Conservation (phyloP, 2,329 filamentous ascomycete species). For the Fusarium cicatricum region DNA sequence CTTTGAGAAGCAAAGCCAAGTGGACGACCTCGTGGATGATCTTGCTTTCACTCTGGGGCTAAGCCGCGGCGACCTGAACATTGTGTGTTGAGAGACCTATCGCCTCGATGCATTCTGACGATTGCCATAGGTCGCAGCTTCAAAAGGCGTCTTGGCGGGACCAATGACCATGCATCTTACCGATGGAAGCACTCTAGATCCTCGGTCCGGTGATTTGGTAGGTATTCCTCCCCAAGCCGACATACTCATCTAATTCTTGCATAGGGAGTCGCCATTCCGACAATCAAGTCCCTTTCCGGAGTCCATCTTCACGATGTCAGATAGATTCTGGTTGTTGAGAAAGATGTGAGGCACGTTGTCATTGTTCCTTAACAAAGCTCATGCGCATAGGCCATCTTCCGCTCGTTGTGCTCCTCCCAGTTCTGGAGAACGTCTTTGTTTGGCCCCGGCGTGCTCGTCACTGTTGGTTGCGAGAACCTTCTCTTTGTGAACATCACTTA, state of each 20-base stretch:
- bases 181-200: slow-evolving; percentile 53
- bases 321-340: slow-evolving; percentile 81
- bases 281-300: slow-evolving; percentile 55
- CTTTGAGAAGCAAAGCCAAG: slow-evolving; percentile 72
- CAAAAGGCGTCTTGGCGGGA: slow-evolving; percentile 76
- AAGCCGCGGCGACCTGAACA: slow-evolving; percentile 71
- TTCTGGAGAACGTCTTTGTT: slow-evolving; percentile 61
- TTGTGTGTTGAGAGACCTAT: slow-evolving; percentile 59
- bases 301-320: slow-evolving; percentile 59
- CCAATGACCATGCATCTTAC: slow-evolving; percentile 56
- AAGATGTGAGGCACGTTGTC: slow-evolving; percentile 64
- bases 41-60: slow-evolving; percentile 74
- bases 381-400: slow-evolving; percentile 72
- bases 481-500: neutral
- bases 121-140: slow-evolving; percentile 68
- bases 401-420: slow-evolving; percentile 65
- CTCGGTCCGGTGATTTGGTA: slow-evolving; percentile 44
- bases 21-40: slow-evolving; percentile 78
- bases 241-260: neutral
- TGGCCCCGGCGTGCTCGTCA: slow-evolving; percentile 71
- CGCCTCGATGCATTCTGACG: slow-evolving; percentile 11
- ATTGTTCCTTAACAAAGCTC: slow-evolving; percentile 21
- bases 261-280: slow-evolving; percentile 70
- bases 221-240: neutral
- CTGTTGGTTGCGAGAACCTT: slow-evolving; percentile 54